Evolutionary conservation across 164 flowering plant species (phyloP).

Genomic region (Stephania yunnanensis): DNA sequence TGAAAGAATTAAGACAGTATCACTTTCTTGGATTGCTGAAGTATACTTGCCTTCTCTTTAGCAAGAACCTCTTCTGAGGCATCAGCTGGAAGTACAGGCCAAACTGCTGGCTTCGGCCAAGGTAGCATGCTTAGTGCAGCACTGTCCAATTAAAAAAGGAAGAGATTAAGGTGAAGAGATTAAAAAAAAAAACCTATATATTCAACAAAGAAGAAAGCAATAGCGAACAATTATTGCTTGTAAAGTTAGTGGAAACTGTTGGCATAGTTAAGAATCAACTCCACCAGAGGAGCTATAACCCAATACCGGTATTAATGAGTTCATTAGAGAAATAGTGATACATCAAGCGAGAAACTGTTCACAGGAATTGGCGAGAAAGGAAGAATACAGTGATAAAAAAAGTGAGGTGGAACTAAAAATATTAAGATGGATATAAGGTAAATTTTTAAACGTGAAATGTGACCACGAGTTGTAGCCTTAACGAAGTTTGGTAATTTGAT

Average conservation of each 20-base stretch:
- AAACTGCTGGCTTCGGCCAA: slow-evolving; percentile 92
- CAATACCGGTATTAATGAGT: neutral
- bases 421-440: too few relatives aligned
- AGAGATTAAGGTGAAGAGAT: neutral
- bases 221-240: neutral
- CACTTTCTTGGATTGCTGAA: neutral
- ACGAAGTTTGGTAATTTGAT: neutral
- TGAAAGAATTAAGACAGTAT: neutral
- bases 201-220: slow-evolving; percentile 1
- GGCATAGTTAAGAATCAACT: neutral
- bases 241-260: neutral
- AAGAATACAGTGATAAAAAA: neutral
- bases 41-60: slow-evolving; percentile 84
- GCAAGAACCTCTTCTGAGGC: slow-evolving; percentile 68
- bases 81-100: slow-evolving; percentile 90
- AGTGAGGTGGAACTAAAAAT: too few relatives aligned
- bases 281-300: neutral
- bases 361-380: neutral
- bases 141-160: slow-evolving; percentile 36
- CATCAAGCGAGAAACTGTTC: too few relatives aligned
- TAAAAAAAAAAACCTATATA: neutral
- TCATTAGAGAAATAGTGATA: too few relatives aligned
- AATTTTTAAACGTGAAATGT: too few relatives aligned
- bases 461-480: neutral
- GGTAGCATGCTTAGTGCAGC: slow-evolving; percentile 95